Evolutionary conservation across 768 basidiomycete genomes (phyloP), one percentile per base, ranked within the genome.

Genomic region (Mycena rebaudengoi): DNA sequence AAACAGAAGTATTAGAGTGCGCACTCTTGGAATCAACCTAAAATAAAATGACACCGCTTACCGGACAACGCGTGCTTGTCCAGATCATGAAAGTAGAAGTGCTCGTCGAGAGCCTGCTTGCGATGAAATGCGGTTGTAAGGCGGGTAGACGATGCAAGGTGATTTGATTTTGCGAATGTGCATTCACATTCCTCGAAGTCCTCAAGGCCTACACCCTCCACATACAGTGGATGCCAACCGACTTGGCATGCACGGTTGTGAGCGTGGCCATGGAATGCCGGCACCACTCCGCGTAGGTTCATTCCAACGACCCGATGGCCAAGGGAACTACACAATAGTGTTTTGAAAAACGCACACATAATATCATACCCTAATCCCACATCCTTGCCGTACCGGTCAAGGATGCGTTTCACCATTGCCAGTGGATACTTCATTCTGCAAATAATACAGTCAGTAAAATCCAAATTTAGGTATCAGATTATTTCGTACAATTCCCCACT

Each of bases 201-300:
- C n/a, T n/a, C n/a, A n/a, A n/a, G n/a, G n/a, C n/a, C n/a, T n/a
- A n/a, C n/a, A n/a, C n/a, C n/a, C n/a, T n/a, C n/a, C n/a, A n/a
- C 56, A 35, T 75, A 73, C 5, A 62, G 60, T 1, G 74, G 65
- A 58, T 68, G 72, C 48, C 62, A 52, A 6, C 40, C 43, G 2
- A 74, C 32, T 59, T 76, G 75, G 49, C 75, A 76, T 7, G 58
- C 21, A 7, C 71, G 52, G 37, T 73, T 75, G 54, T 75, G 74
- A 0, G 74, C 73, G 58, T 75, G 70, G n/a, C n/a, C n/a, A n/a
- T n/a, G n/a, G n/a, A n/a, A n/a, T 7, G 64, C 32, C 0, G 65
- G 65, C 1, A 74, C 71, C 11, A 74, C 52, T 1, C 56, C 51
- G 5, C 52, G 21, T 12, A 64, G 53, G 7, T 48, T 14, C 7